phyloP scores from a whole-genome alignment of 106 monocot species.

The Iris macrosiphon region DNA sequence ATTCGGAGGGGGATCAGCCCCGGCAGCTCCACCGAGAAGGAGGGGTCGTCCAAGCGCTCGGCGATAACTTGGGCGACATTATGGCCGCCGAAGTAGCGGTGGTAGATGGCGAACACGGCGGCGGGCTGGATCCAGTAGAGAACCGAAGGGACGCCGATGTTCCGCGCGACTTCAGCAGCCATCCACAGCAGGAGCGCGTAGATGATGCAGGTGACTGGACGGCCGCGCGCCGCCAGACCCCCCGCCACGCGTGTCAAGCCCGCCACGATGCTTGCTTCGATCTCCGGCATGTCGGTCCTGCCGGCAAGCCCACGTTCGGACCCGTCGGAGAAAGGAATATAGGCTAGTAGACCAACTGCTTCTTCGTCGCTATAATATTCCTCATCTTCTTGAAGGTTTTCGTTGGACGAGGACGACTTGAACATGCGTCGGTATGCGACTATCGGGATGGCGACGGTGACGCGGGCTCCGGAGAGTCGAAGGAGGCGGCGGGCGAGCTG shows the following conservation, averaged over 20 bases:
- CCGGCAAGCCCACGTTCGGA: slow-evolving; percentile 10
- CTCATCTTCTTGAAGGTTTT: neutral
- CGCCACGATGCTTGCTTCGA: slow-evolving; percentile 1
- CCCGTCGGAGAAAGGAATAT: slow-evolving; percentile 57
- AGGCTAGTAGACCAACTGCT: slow-evolving; percentile 26
- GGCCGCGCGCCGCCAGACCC: slow-evolving; percentile 14
- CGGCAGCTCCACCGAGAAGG: slow-evolving; percentile 8
- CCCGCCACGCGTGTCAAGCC: slow-evolving; percentile 11
- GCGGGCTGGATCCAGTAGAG: slow-evolving; percentile 71
- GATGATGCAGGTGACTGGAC: slow-evolving; percentile 43
- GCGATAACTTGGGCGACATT: slow-evolving; percentile 13
- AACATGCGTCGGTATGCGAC: slow-evolving; percentile 49
- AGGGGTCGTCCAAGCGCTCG: neutral
- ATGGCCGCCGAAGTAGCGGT: slow-evolving; percentile 54
- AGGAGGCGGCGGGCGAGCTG: slow-evolving; percentile 40
- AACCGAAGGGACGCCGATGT: slow-evolving; percentile 30
- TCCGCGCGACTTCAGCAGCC: slow-evolving; percentile 39
- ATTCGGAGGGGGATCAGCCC: slow-evolving; percentile 15
- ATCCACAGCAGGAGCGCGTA: slow-evolving; percentile 31
- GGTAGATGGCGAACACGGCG: slow-evolving; percentile 43
- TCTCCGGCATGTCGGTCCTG: neutral
- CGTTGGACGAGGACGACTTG: slow-evolving; percentile 4
- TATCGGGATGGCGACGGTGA: slow-evolving; percentile 54
- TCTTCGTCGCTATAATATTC: neutral
- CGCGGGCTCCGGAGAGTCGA: slow-evolving; percentile 15